phyloP scores from a whole-genome alignment of 2,329 filamentous ascomycete species.

The Tolypocladium guangdongense region DNA sequence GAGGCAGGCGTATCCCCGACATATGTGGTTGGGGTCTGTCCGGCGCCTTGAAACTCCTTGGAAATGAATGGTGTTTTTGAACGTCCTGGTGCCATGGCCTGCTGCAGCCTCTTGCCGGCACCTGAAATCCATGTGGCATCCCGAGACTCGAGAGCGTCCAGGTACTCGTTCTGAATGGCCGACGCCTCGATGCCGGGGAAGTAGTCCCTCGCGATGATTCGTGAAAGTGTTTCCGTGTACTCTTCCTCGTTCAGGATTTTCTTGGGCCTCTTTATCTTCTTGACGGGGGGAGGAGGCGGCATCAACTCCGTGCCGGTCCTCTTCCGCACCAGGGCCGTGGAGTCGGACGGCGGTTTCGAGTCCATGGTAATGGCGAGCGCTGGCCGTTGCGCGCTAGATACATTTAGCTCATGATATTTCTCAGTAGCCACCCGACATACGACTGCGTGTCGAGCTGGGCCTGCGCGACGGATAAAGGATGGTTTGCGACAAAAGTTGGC shows the following conservation, averaged over 20 bases:
- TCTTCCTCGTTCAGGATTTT: conserved; percentile 87
- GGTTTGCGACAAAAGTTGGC: neutral
- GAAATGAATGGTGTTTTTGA: conserved; percentile 12
- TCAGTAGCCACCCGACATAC: neutral
- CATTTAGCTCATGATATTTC: neutral
- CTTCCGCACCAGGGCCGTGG: conserved; percentile 56
- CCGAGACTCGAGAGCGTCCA: conserved; percentile 80
- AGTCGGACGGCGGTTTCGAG: conserved; percentile 15
- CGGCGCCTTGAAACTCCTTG: conserved; percentile 17
- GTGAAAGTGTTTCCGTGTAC: conserved; percentile 80
- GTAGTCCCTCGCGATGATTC: conserved; percentile 94
- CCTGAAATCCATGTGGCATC: conserved; percentile 79
- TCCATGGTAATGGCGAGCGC: conserved; percentile 23
- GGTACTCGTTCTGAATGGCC: conserved; percentile 81
- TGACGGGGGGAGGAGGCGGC: conserved; percentile 74
- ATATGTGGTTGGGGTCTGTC: conserved; percentile 54
- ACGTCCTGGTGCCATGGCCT: conserved; percentile 73
- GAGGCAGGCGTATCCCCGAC: conserved; percentile 65
- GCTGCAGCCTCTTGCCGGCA: conserved; percentile 58
- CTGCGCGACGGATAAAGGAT: neutral
- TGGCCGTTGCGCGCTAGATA: neutral
- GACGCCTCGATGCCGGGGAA: conserved; percentile 85
- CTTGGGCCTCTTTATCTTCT: conserved; percentile 83
- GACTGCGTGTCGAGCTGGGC: neutral
- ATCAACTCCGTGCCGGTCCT: conserved; percentile 61